Percentiles rank a stretch among this genome's conserved stretches.
phyloP scores from a whole-genome alignment of 768 basidiomycete genomes.

The Sarcomyxa edulis region DNA sequence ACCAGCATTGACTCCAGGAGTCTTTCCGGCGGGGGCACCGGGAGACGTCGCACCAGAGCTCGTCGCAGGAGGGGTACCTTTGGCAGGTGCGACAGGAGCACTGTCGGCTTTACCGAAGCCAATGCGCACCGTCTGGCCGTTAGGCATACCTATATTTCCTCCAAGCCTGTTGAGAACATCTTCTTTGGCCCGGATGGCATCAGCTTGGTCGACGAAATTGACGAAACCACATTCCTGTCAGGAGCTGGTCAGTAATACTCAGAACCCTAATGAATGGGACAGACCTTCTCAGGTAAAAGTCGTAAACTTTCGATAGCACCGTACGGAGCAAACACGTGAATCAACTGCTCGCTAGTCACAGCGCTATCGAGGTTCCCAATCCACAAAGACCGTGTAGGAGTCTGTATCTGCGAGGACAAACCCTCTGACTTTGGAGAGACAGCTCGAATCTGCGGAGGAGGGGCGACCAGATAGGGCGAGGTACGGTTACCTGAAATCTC shows the following conservation, averaged over 20 bases:
- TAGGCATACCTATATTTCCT: conserved; percentile 91
- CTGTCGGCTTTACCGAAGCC: conserved; percentile 98
- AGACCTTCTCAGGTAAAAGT: conserved; percentile 93
- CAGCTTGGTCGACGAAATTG: conserved; percentile 93
- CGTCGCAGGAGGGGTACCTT: conserved; percentile 49
- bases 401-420: conserved; percentile 72
- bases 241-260: neutral
- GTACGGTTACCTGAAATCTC: conserved; percentile 50
- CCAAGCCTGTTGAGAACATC: conserved; percentile 95
- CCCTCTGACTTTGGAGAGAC: conserved; percentile 79
- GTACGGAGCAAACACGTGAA: conserved; percentile 93
- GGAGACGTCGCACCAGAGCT: conserved; percentile 66
- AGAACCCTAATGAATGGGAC: conserved; percentile 10
- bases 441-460: conserved; percentile 66
- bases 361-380: conserved; percentile 96
- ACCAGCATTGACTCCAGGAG: conserved; percentile 40
- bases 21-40: conserved; percentile 40
- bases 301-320: conserved; percentile 95
- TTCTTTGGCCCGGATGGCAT: conserved; percentile 97
- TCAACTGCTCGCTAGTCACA: conserved; percentile 91
- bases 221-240: conserved; percentile 96
- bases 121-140: conserved; percentile 93
- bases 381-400: conserved; percentile 95
- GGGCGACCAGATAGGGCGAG: conserved; percentile 64
- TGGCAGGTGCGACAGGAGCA: conserved; percentile 86